These are phyloP conservation scores for Primulina tabacum DNA, from an alignment of 257 asterid species.

Conservation along the genomic window DNA sequence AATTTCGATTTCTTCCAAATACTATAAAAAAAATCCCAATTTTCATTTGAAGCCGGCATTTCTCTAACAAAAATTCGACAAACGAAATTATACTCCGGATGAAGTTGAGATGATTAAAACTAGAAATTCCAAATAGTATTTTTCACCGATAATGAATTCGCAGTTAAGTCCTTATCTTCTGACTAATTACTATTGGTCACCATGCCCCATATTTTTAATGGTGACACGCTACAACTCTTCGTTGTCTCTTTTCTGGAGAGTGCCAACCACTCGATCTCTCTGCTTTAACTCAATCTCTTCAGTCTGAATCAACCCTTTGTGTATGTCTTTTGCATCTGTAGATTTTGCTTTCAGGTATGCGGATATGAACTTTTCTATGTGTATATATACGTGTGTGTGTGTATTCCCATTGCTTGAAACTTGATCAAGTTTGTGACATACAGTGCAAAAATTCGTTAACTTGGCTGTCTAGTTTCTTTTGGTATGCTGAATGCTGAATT, in stretches of 20 bases:
- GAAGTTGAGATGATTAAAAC: too few relatives aligned
- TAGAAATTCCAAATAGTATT: too few relatives aligned
- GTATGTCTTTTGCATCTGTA: conserved; percentile 35
- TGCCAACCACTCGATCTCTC: conserved; percentile 29
- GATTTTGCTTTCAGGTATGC: conserved; percentile 15
- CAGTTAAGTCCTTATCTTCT: too few relatives aligned
- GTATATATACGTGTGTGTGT: not conserved
- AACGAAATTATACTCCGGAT: too few relatives aligned
- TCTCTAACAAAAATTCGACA: too few relatives aligned
- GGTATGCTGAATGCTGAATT: conserved; percentile 28
- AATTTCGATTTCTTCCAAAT: too few relatives aligned
- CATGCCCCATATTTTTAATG: conserved; percentile 4
- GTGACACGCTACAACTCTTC: conserved; percentile 4
- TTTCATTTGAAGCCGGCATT: too few relatives aligned
- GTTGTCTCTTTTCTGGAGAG: conserved; percentile 37
- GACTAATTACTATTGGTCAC: conserved; percentile 20
- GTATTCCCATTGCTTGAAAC: conserved; percentile 22
- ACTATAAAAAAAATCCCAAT: too few relatives aligned
- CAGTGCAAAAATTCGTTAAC: conserved; percentile 30
- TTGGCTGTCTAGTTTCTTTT: conserved; percentile 36
- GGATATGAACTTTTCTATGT: conserved; percentile 14
- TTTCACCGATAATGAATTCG: too few relatives aligned
- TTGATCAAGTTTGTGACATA: conserved; percentile 24
- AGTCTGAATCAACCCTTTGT: conserved; percentile 42
- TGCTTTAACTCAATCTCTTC: conserved; percentile 34